A percentile compares a stretch with the other conserved stretches of the same genome.
Conservation (phyloP, 2,329 filamentous ascomycete genomes). For the Xylaria sp. region DNA sequence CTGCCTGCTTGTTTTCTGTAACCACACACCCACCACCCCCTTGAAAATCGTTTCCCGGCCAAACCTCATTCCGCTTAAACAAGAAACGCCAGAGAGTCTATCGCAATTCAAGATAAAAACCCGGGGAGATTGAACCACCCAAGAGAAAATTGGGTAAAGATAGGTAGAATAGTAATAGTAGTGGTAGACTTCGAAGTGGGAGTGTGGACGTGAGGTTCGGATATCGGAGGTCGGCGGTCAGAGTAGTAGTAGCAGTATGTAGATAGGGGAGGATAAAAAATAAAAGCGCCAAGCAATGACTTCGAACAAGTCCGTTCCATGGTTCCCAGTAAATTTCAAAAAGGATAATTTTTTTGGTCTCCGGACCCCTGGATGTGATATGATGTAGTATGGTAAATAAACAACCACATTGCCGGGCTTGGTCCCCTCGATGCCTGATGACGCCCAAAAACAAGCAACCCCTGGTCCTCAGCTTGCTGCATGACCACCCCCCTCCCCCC, state of each 20-base stretch:
- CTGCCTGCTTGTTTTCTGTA: slow-evolving; percentile 15
- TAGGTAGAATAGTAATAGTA: neutral
- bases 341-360: slow-evolving; percentile 15
- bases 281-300: slow-evolving; percentile 25
- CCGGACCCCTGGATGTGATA: slow-evolving; percentile 30
- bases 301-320: slow-evolving; percentile 15
- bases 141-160: neutral
- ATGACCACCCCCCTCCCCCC: slow-evolving; percentile 13
- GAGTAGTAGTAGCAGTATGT: neutral
- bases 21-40: slow-evolving; percentile 25
- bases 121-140: slow-evolving; percentile 8
- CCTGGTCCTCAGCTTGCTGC: slow-evolving; percentile 33
- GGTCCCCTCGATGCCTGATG: slow-evolving; percentile 34
- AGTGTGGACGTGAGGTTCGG: neutral
- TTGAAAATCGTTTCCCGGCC: slow-evolving; percentile 15
- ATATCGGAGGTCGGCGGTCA: neutral
- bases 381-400: slow-evolving; percentile 27
- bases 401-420: slow-evolving; percentile 25
- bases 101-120: slow-evolving; percentile 23
- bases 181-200: too few species aligned
- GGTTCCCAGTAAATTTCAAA: slow-evolving; percentile 23
- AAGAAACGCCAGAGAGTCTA: slow-evolving; percentile 35
- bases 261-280: neutral
- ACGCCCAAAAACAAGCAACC: slow-evolving; percentile 32
- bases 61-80: slow-evolving; percentile 32